A percentile compares a stretch with the other conserved stretches of the same genome.
Evolutionary conservation across 2,329 filamentous ascomycete genomes (phyloP).

Genomic region (Tympanopsis confertula): DNA sequence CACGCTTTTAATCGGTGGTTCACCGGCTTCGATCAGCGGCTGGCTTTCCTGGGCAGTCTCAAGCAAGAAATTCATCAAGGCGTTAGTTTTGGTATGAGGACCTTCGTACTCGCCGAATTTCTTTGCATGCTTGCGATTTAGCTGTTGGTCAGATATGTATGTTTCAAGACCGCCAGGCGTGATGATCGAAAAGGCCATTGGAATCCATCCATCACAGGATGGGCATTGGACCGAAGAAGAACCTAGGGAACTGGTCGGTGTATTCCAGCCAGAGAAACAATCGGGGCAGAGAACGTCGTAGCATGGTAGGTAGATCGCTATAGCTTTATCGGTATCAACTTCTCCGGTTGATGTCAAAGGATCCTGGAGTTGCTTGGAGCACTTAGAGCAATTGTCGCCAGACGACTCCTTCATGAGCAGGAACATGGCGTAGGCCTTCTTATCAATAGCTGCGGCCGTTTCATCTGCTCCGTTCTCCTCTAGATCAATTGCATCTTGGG

Average conservation of each 20-base stretch:
- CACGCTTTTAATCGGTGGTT: constrained; percentile 79
- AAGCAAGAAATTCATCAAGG: constrained; percentile 65
- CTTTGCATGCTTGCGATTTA: background rate
- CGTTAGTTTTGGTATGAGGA: constrained; percentile 74
- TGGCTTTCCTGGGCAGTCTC: constrained; percentile 51
- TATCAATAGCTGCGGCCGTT: background rate
- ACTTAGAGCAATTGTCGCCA: constrained; percentile 61
- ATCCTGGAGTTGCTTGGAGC: constrained; percentile 17
- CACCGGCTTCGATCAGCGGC: constrained; percentile 34
- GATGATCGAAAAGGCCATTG: background rate
- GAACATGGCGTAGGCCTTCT: constrained; percentile 74
- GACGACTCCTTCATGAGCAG: constrained; percentile 74
- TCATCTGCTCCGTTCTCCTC: constrained; percentile 63
- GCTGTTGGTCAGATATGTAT: background rate
- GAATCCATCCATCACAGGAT: background rate
- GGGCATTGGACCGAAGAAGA: constrained; percentile 1
- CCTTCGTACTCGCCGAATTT: background rate
- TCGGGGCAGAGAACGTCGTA: constrained; percentile 72
- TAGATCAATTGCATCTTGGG: constrained; percentile 76
- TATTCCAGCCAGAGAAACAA: constrained; percentile 51
- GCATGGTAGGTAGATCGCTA: constrained; percentile 66
- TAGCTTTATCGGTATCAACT: constrained; percentile 32
- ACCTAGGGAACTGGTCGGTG: too few species aligned
- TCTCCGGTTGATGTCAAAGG: constrained; percentile 42
- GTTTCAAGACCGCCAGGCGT: background rate